Conservation (phyloP, 805 yeast species). For the Nakazawaea ishiwadae region DNA sequence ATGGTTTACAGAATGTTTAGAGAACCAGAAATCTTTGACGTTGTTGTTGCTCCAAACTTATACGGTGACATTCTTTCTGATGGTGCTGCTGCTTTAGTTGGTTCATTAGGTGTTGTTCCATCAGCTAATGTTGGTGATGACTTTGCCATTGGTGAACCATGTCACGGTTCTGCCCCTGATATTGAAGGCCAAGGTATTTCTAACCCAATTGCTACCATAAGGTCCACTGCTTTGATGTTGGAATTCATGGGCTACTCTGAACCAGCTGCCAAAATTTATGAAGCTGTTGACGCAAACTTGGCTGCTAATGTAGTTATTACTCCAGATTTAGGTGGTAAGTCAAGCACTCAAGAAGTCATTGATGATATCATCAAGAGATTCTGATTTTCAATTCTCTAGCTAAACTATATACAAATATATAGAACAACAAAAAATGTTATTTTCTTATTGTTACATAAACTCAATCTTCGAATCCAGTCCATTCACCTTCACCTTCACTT, state of each 20-base stretch:
- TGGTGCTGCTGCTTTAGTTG: slow-evolving; percentile 98
- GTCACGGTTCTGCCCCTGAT: slow-evolving; percentile 99
- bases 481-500: slow-evolving; percentile 24
- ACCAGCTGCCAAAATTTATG: slow-evolving; percentile 88
- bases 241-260: slow-evolving; percentile 91
- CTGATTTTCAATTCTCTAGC: too few relatives aligned
- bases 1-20: slow-evolving; percentile 99
- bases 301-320: slow-evolving; percentile 74
- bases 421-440: background rate
- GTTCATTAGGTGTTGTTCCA: slow-evolving; percentile 97
- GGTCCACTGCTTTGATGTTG: slow-evolving; percentile 96
- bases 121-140: slow-evolving; percentile 95
- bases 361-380: slow-evolving; percentile 69
- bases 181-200: slow-evolving; percentile 93
- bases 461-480: slow-evolving; percentile 30
- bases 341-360: slow-evolving; percentile 82
- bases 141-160: slow-evolving; percentile 98
- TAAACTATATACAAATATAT: slow-evolving; percentile 5
- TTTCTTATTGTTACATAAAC: background rate
- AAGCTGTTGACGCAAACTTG: slow-evolving; percentile 92
- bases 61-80: slow-evolving; percentile 96
- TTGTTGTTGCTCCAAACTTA: slow-evolving; percentile 96
- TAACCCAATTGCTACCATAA: slow-evolving; percentile 96
- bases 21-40: slow-evolving; percentile 96
- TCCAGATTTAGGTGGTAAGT: slow-evolving; percentile 92